Evolutionary conservation across 768 basidiomycete species (phyloP), one percentile per base, ranked within the genome.

Genomic region (Symmetrospora coprosmae): DNA sequence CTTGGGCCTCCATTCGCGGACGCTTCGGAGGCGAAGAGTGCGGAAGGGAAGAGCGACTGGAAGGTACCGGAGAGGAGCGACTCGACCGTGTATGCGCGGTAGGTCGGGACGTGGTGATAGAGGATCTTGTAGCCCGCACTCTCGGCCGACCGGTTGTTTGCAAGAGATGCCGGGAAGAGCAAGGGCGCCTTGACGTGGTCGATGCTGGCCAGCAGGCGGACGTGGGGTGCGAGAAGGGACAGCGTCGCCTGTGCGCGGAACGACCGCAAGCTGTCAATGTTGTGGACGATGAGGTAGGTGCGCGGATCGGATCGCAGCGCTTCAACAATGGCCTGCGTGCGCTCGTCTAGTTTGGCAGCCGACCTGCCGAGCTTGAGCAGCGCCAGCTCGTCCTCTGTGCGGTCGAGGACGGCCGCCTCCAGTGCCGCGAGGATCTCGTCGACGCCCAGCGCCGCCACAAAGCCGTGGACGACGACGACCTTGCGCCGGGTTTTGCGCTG

Each of bases 41-140:
- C 21, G 2, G 64, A 23, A 4, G 67, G 63, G 35, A 67, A 59
- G 30, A 67, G 50, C n/a, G 35, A 1, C 6, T 66, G 62, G 19
- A 68, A 53, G 17, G 55, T 41, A 11, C 58, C 60, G 33, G 64
- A 51, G 13, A 33, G 25, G 7, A 50, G 6, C 37, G 86, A 77
- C 70, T 96, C 90, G 62, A 78, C 77, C 70, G 86, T 82, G 75
- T 91, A 94, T 1, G 86, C 76, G 16, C 74, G 75, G 65, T 90
- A 83, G 1, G 92, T 94, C 2, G 89, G 87, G 23, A 88, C 72
- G 72, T 92, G 87, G 72, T 96, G 87, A 81, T 87, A 87, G 16
- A 89, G 74, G 82, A 86, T 88, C 1, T 80, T 66, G 62, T 70
- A 68, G 2, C 64, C 64, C 21, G 7, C 45, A 49, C 82, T 84